These are phyloP conservation scores for Ophiosphaerella narmari DNA, from an alignment of 2,329 filamentous ascomycete genomes.

Conservation along the genomic window DNA sequence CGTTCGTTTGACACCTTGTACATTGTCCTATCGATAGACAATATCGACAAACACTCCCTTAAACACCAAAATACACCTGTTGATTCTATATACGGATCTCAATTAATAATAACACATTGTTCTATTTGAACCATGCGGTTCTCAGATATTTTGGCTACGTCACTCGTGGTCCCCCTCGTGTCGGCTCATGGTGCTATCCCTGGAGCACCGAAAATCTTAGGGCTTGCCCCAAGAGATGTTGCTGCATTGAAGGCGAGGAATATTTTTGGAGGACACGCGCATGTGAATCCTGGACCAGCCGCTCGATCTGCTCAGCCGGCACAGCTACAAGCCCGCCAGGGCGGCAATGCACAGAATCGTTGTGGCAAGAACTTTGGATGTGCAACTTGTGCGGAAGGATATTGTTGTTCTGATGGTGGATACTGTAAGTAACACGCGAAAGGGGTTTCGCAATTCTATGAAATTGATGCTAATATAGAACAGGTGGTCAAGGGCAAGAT, in stretches of 20 bases:
- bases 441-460: too few species aligned
- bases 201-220: conserved; percentile 40
- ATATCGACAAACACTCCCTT: not conserved
- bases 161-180: conserved; percentile 34
- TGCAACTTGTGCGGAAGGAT: conserved; percentile 38
- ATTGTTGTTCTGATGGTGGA: conserved; percentile 40
- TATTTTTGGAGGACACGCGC: conserved; percentile 19
- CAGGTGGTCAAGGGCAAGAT: conserved; percentile 32
- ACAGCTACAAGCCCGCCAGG: conserved; percentile 36
- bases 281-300: conserved; percentile 8
- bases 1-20: not conserved
- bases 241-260: conserved; percentile 31
- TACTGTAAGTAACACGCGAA: conserved; percentile 30
- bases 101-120: not conserved
- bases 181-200: conserved; percentile 36
- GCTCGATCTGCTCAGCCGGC: conserved; percentile 9
- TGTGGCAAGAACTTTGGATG: conserved; percentile 35
- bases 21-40: not conserved
- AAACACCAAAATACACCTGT: not conserved
- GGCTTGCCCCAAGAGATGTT: conserved; percentile 26
- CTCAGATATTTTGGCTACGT: conserved; percentile 32
- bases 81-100: too few species aligned
- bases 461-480: not conserved
- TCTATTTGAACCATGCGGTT: conserved; percentile 34
- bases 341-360: conserved; percentile 34